Base-by-base conservation (phyloP, 2,329 filamentous ascomycete genomes). In the Pyrenophora seminiperda region DNA sequence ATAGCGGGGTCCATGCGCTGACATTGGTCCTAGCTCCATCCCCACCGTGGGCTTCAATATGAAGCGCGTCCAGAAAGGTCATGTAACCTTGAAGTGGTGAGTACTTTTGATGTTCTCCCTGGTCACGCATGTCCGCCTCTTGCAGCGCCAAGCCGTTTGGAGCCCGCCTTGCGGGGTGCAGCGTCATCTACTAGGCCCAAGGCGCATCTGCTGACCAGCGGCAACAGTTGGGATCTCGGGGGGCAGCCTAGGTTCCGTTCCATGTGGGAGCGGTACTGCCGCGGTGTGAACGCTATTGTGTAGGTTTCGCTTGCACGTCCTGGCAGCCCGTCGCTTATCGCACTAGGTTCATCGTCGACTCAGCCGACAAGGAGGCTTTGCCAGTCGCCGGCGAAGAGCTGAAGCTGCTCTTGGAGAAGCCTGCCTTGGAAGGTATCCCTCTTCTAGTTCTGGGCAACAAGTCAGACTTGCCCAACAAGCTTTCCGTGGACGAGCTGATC, bases 181-280 rank as follows among this genome's bases (percentile, higher is more conserved):
- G 58, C 14, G 59, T 59, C 65, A 63, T 63, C 50, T 66, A 58
- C 60, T 65, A 58, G 55, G 54, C 61, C 56, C 44, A 50, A 48
- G 47, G 53, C 56, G 56, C 58, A 59, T 63, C 68, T 65, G 68
- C 70, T 72, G 70, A 73, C 73, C 67, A 72, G 50, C 53, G 58
- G 55, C 61, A 54, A 59, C 63, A 87, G 84, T 77, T 99, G 94
- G 94, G 94, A 99, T 78, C 85, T 99, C 59, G 94, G 94, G 64
- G 94, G 94, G 45, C 94, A 99, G 77, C 93, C 94, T 65, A 85
- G 93, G 61, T 99, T 97, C 79, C 89, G 94, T 69, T 90, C 90
- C 63, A 99, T 99, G 94, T 99, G 94, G 94, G 94, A 99, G 80
- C 83, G 94, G 70, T 99, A 99, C 75, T 97, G 94, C 77, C 90